phyloP scores from a whole-genome alignment of 1,284 basidiomycete species.

The Anthracocystis panici-leucophaei region DNA sequence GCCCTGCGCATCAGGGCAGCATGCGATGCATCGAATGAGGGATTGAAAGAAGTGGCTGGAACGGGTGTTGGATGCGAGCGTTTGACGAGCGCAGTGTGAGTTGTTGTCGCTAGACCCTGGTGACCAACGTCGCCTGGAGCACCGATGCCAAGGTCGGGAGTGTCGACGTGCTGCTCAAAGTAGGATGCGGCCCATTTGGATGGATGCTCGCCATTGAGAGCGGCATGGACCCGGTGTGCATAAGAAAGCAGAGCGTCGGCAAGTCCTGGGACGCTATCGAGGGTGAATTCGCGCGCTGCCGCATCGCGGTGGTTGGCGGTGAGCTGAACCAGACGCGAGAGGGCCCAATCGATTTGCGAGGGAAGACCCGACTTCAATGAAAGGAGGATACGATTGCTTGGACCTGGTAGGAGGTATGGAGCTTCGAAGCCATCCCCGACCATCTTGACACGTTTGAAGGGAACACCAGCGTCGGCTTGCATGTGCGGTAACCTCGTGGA shows the following conservation, averaged over 20 bases:
- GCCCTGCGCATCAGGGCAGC: slow-evolving; percentile 58
- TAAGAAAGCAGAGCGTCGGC: slow-evolving; percentile 57
- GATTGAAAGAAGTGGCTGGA: slow-evolving; percentile 12
- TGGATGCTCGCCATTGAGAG: slow-evolving; percentile 46
- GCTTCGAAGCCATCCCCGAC: slow-evolving; percentile 43
- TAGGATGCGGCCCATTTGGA: slow-evolving; percentile 49
- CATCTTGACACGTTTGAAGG: slow-evolving; percentile 41
- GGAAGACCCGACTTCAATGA: slow-evolving; percentile 65
- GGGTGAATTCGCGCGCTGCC: slow-evolving; percentile 34
- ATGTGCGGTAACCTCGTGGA: slow-evolving; percentile 7
- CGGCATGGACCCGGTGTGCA: slow-evolving; percentile 49
- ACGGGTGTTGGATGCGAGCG: not conserved
- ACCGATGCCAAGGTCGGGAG: slow-evolving; percentile 54
- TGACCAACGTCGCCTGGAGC: slow-evolving; percentile 48
- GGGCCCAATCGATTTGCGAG: slow-evolving; percentile 66
- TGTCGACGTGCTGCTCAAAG: slow-evolving; percentile 52
- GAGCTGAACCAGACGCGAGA: slow-evolving; percentile 52
- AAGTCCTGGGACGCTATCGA: slow-evolving; percentile 59
- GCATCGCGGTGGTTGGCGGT: slow-evolving; percentile 36
- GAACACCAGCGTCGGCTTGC: slow-evolving; percentile 10
- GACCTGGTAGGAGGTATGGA: slow-evolving; percentile 54
- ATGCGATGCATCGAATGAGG: slow-evolving; percentile 32
- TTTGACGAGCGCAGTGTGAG: not conserved
- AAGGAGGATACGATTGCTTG: slow-evolving; percentile 62
- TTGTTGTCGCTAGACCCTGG: slow-evolving; percentile 23